Percentiles rank a stretch among this genome's conserved stretches.
Conservation (phyloP, 345 rosid species). For the Excoecaria agallocha region DNA sequence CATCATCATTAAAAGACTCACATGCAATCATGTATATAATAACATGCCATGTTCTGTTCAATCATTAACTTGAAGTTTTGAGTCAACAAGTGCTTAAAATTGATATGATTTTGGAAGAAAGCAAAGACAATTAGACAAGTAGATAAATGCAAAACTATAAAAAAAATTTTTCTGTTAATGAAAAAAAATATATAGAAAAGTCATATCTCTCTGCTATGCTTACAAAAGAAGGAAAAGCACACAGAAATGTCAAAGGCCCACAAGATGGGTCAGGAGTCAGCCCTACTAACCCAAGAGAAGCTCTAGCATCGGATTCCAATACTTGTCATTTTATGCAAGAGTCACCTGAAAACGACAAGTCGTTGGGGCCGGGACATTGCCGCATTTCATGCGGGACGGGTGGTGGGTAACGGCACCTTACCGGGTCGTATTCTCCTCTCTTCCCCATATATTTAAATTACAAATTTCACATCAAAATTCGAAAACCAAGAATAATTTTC, state of each 20-base stretch:
- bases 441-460: neutral
- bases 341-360: slow-evolving; percentile 26
- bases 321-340: slow-evolving; percentile 6
- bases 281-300: neutral
- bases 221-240: neutral
- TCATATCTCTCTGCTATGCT: neutral
- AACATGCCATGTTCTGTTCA: slow-evolving; percentile 5
- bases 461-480: too few species aligned
- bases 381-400: neutral
- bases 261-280: slow-evolving; percentile 8
- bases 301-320: slow-evolving; percentile 32
- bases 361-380: slow-evolving; percentile 8
- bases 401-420: neutral
- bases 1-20: neutral
- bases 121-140: neutral
- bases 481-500: neutral
- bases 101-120: neutral
- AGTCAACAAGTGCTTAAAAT: neutral
- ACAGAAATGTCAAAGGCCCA: neutral
- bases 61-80: neutral
- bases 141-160: neutral
- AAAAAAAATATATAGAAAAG: neutral
- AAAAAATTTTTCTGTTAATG: too few species aligned
- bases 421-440: too few species aligned
- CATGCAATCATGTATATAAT: neutral